phyloP scores from a whole-genome alignment of 2,329 filamentous ascomycete genomes.

The Botrytis porri region DNA sequence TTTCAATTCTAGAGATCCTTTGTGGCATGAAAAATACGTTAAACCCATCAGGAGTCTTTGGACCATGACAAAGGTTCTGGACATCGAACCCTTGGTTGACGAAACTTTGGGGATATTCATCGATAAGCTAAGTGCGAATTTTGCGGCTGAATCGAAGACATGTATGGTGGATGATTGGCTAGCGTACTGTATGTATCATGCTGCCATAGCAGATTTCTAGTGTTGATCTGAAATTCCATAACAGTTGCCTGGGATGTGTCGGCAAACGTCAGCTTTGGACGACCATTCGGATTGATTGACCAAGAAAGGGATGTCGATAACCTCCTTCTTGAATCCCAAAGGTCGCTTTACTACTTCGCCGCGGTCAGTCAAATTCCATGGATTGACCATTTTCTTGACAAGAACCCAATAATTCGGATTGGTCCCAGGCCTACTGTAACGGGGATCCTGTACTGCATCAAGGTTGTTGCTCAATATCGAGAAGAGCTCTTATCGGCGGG shows the following conservation, averaged over 20 bases:
- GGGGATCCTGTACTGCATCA: background rate
- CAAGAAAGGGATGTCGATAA: constrained; percentile 3
- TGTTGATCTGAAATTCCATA: background rate
- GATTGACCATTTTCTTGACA: constrained; percentile 3
- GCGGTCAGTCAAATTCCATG: constrained; percentile 14
- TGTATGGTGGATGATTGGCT: constrained; percentile 13
- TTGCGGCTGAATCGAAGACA: background rate
- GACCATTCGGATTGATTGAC: constrained; percentile 2
- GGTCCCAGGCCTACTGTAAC: background rate
- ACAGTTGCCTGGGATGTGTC: constrained; percentile 5
- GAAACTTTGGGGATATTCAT: background rate
- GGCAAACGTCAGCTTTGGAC: constrained; percentile 7
- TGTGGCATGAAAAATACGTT: constrained; percentile 1
- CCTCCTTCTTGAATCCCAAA: background rate
- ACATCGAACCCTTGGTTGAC: background rate
- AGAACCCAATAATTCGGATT: background rate
- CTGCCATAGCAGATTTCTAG: background rate
- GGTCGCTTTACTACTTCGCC: constrained; percentile 5
- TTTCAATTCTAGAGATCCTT: background rate
- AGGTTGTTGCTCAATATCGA: background rate
- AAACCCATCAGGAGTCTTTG: constrained; percentile 5
- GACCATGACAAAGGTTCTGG: constrained; percentile 3
- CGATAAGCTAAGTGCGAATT: background rate
- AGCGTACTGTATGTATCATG: background rate
- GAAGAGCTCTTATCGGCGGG: background rate